Percentiles rank a stretch among this genome's conserved stretches.
These are phyloP conservation scores for Saturnispora saitoi DNA, from an alignment of 805 yeast species.

Conservation along the genomic window DNA sequence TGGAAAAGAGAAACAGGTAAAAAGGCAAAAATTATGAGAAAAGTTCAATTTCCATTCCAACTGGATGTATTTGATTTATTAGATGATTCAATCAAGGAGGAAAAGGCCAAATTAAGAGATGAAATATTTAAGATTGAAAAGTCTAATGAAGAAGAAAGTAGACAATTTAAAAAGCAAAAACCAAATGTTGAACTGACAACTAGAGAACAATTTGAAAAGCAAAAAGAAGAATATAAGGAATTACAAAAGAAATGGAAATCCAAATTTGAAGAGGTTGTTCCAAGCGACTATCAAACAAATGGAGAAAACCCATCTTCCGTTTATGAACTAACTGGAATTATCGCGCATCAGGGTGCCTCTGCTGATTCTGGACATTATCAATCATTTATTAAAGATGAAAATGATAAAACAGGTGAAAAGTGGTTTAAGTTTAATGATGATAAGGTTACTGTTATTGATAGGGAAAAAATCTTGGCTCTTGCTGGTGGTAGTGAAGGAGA, in stretches of 20 bases:
- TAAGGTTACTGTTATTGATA: conserved; percentile 67
- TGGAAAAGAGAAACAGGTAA: conserved; percentile 90
- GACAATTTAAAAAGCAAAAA: conserved; percentile 63
- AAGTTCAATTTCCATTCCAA: conserved; percentile 91
- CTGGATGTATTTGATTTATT: conserved; percentile 80
- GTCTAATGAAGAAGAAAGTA: conserved; percentile 58
- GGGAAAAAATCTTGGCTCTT: conserved; percentile 71
- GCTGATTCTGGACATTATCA: conserved; percentile 98
- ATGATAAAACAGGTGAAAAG: conserved; percentile 52
- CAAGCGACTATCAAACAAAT: conserved; percentile 31
- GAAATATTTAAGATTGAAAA: conserved; percentile 68
- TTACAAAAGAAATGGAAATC: conserved; percentile 41
- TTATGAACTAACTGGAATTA: conserved; percentile 72
- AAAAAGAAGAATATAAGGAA: conserved; percentile 39
- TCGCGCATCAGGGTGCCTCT: conserved; percentile 90
- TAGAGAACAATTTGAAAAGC: conserved; percentile 48
- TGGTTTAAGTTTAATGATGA: conserved; percentile 98
- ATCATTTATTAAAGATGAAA: conserved; percentile 69
- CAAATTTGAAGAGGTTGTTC: conserved; percentile 36
- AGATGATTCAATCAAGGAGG: conserved; percentile 63
- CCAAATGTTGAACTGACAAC: conserved; percentile 34
- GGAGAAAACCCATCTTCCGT: conserved; percentile 84
- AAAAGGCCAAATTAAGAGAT: conserved; percentile 67
- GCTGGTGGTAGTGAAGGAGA: conserved; percentile 99
- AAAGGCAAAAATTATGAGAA: conserved; percentile 89